Percentiles rank a stretch among this genome's conserved stretches.
phyloP scores from a whole-genome alignment of 2,329 filamentous ascomycete species.

The Pseudocercospora fuligena region DNA sequence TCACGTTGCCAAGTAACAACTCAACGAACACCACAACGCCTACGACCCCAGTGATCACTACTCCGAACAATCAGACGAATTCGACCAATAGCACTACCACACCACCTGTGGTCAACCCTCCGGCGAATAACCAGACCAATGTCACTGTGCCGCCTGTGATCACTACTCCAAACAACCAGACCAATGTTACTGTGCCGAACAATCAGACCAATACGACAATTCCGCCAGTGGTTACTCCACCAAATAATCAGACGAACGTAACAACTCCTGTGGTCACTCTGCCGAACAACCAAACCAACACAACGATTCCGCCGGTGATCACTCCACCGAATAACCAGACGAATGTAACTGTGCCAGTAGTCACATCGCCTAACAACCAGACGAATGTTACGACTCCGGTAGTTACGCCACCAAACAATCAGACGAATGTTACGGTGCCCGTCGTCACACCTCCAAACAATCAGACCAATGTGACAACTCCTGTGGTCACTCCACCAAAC shows the following conservation, averaged over 20 bases:
- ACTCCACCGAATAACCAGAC: neutral
- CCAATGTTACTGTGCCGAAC: no score
- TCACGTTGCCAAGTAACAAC: neutral
- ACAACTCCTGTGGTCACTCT: neutral
- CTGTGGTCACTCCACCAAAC: neutral
- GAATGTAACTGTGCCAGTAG: neutral
- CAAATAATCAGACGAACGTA: neutral
- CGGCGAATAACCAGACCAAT: no score
- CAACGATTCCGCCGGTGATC: neutral
- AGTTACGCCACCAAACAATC: no score
- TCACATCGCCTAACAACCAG: neutral
- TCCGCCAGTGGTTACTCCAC: neutral
- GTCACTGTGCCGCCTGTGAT: no score
- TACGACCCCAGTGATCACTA: neutral
- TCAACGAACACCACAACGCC: neutral
- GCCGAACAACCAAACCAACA: neutral
- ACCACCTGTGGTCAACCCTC: no score
- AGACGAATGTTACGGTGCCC: no score
- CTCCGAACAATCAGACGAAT: neutral
- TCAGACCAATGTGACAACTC: neutral
- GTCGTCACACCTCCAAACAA: no score
- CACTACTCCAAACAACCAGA: no score
- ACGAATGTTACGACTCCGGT: neutral
- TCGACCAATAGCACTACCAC: no score
- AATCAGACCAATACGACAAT: no score